phyloP scores from a whole-genome alignment of 768 basidiomycete genomes.

The Tricholoma hemisulphureum region DNA sequence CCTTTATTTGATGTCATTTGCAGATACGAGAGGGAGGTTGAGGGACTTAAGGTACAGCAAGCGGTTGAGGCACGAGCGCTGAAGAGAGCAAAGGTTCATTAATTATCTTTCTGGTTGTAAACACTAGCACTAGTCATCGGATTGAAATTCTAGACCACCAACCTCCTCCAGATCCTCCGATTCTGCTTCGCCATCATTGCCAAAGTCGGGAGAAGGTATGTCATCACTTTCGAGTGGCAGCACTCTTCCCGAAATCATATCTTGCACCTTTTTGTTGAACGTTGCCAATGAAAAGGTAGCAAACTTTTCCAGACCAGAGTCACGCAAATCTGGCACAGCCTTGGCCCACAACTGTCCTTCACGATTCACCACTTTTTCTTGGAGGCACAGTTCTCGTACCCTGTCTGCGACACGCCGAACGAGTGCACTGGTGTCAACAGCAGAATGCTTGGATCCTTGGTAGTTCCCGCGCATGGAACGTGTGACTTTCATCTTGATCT shows the following conservation, averaged over 20 bases:
- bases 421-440: not conserved
- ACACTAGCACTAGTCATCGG: no score
- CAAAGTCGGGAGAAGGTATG: not conserved
- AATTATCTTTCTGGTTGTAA: no score
- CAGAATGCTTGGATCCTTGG: constrained; percentile 17
- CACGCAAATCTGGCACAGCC: not conserved
- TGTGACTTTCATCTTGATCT: not conserved
- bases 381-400: not conserved
- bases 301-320: not conserved
- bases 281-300: not conserved
- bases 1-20: no score
- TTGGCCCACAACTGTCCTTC: not conserved
- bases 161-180: no score
- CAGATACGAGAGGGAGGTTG: no score
- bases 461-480: constrained; percentile 5
- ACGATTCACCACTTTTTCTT: not conserved
- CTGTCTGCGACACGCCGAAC: not conserved
- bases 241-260: not conserved
- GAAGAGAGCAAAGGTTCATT: no score
- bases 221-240: constrained; percentile 10
- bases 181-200: not conserved
- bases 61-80: no score
- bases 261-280: not conserved
- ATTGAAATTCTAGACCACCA: no score
- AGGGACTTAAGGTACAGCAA: no score